Evolutionary conservation across 352 stramenopile species (phyloP).

Genomic region (Pythium aphanidermatum): DNA sequence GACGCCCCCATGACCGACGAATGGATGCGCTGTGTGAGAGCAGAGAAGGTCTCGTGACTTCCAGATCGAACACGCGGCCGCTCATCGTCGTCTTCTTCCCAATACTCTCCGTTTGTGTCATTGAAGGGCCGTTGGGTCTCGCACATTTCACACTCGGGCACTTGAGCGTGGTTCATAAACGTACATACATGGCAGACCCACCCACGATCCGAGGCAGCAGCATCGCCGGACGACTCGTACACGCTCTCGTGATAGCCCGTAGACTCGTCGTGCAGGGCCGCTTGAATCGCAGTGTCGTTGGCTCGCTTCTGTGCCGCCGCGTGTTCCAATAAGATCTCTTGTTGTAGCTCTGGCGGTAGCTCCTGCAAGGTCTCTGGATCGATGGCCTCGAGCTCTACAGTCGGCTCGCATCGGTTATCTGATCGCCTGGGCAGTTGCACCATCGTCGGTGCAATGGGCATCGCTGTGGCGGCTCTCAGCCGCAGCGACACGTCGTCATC

Average conservation of each 20-base stretch:
- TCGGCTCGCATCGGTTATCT: too few species aligned
- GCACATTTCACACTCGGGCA: conserved; percentile 69
- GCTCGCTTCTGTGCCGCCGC: conserved; percentile 16
- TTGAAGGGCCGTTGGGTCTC: conserved; percentile 40
- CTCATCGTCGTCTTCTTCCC: conserved; percentile 11
- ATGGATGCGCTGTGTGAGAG: conserved; percentile 20
- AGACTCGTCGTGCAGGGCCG: not conserved
- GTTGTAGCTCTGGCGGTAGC: conserved; percentile 49
- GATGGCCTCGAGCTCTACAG: conserved; percentile 15
- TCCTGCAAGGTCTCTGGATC: conserved; percentile 46
- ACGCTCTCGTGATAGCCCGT: too few species aligned
- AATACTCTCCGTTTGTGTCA: conserved; percentile 12
- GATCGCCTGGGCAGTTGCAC: conserved; percentile 16
- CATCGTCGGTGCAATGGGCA: conserved; percentile 7
- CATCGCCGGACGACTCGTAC: too few species aligned
- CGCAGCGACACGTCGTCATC: conserved; percentile 13
- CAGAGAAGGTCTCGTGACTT: conserved; percentile 22
- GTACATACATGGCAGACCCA: conserved; percentile 77
- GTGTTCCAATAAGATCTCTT: conserved; percentile 34
- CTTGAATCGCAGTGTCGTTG: conserved; percentile 21
- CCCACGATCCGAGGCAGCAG: not conserved
- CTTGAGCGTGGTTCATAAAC: conserved; percentile 69
- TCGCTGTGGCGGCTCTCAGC: not conserved
- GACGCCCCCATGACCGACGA: conserved; percentile 30
- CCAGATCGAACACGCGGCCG: not conserved